Conservation (phyloP, 805 yeast species). For the Ogataea neopini region DNA sequence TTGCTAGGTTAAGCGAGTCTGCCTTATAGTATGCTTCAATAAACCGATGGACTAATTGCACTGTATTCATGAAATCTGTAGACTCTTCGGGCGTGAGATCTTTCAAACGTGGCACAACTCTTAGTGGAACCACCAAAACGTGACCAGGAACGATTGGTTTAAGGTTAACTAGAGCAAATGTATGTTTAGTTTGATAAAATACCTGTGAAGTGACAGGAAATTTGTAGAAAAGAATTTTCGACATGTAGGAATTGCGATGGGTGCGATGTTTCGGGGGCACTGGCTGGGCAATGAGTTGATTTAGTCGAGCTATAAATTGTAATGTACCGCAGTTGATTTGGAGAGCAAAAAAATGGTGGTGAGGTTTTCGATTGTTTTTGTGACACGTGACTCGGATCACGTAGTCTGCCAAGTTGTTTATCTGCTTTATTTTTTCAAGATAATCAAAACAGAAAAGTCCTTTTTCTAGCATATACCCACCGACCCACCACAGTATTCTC, state of each 20-base stretch:
- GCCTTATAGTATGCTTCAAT: slow-evolving; percentile 70
- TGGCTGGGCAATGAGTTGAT: no score
- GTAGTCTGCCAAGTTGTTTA: not conserved
- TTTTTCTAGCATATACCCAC: not conserved
- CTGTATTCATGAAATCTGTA: slow-evolving; percentile 71
- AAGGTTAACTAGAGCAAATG: slow-evolving; percentile 86
- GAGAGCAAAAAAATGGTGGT: not conserved
- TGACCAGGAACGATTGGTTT: slow-evolving; percentile 96
- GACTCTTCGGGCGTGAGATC: slow-evolving; percentile 75
- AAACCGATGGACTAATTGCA: slow-evolving; percentile 70
- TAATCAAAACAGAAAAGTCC: not conserved
- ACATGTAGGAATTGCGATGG: no score
- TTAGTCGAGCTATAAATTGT: no score
- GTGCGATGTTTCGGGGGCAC: no score
- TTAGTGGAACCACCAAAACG: slow-evolving; percentile 81
- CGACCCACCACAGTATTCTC: no score
- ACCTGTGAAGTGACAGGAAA: slow-evolving; percentile 61
- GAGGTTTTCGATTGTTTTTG: not conserved
- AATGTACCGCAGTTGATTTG: not conserved
- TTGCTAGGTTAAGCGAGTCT: slow-evolving; percentile 83
- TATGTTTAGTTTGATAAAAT: slow-evolving; percentile 54
- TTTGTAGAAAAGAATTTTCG: slow-evolving; percentile 47
- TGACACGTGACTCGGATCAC: not conserved
- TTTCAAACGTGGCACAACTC: slow-evolving; percentile 63
- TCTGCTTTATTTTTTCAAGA: no score